Base-by-base conservation (phyloP, 2,329 filamentous ascomycete genomes). In the Talaromyces sp. region DNA sequence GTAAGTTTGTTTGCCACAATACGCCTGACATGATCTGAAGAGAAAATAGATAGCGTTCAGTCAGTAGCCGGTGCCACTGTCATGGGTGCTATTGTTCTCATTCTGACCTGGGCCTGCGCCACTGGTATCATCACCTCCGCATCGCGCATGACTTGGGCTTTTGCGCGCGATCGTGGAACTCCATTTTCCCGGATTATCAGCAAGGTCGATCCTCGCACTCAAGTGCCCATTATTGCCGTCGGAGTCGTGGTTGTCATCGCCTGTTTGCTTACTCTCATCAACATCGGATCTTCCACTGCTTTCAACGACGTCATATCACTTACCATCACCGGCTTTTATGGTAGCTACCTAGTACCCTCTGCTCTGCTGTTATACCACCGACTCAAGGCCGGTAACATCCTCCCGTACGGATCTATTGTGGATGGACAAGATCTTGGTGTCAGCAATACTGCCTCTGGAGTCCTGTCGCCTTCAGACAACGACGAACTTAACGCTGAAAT, bases 61-160 rank as follows among this genome's bases (percentile, higher is more conserved):
- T 66, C 62, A 37, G 60, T 62, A 14, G 64, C 72, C 6, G 71
- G 71, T 2, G 71, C 71, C 13, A 71, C 71, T 7, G 71, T 69
- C 16, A 73, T 73, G 71, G 66, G 49, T 14, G 70, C 69, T 1
- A 50, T 73, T 24, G 69, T 73, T 4, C 67, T 73, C 16, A 63
- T 68, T 6, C 58, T 73, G 14, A 73, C 70, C 11, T 73, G 70
- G 70, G 66, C 68, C 1, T 72, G 70, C 54, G 70, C 70, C 1
- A 70, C 64, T 7, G 71, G 69, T 11, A 72, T 72, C 66, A 70
- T 66, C 24, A 72, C 72, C 7, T 72, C 72, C 2, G 43, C 64
- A 27, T 66, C 64, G 1, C 80, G 85, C 10, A 81, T 86, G 66
- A 80, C 84, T 9, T 87, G 83, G 82, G 83, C 85, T 0, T 87